phyloP scores from a whole-genome alignment of 129 eudicot species.

The Escallonia rubra region DNA sequence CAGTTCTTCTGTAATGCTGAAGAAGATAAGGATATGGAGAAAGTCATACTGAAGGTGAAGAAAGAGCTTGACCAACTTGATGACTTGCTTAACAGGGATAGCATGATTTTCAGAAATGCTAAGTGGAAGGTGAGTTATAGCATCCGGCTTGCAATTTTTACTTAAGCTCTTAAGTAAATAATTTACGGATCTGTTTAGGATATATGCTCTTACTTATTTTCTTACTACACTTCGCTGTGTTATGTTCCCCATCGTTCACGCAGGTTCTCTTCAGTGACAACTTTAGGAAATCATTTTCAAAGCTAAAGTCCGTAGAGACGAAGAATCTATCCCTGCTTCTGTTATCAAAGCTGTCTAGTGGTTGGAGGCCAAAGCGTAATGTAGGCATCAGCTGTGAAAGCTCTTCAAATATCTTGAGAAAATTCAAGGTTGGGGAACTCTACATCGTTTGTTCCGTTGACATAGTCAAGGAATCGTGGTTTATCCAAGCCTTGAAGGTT shows the following conservation, averaged over 20 bases:
- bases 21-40: slow-evolving; percentile 39
- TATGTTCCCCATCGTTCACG: not conserved
- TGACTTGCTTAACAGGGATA: slow-evolving; percentile 59
- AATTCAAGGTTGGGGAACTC: slow-evolving; percentile 56
- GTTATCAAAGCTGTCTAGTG: slow-evolving; percentile 53
- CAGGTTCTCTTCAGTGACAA: slow-evolving; percentile 79
- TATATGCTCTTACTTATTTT: not conserved
- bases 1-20: slow-evolving; percentile 54
- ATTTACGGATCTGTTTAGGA: not conserved
- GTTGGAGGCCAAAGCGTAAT: slow-evolving; percentile 64
- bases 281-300: slow-evolving; percentile 56
- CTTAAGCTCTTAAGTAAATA: not conserved
- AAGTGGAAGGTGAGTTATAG: slow-evolving; percentile 73
- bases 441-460: slow-evolving; percentile 66
- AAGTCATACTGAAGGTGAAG: slow-evolving; percentile 41
- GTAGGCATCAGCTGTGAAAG: slow-evolving; percentile 37
- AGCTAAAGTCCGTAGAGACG: slow-evolving; percentile 17
- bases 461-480: slow-evolving; percentile 37
- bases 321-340: slow-evolving; percentile 49
- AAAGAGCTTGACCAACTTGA: slow-evolving; percentile 74
- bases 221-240: not conserved
- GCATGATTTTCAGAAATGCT: slow-evolving; percentile 48
- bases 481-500: slow-evolving; percentile 58
- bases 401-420: slow-evolving; percentile 46
- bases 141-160: too few relatives aligned